phyloP scores from a whole-genome alignment of 139 green algal species.

The Tetraselmis striata region DNA sequence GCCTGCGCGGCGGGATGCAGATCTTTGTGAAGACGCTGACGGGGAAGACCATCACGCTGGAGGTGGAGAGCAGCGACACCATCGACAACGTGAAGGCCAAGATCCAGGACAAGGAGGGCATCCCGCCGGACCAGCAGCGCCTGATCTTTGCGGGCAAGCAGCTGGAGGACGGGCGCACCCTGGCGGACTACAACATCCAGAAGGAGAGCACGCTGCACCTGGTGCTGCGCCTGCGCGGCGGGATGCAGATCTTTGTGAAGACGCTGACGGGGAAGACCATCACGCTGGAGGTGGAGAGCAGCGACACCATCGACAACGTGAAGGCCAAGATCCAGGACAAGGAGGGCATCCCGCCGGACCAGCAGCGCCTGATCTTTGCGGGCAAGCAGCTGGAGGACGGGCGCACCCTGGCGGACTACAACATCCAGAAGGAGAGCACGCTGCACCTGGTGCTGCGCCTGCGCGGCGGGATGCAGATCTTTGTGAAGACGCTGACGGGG shows the following conservation, averaged over 20 bases:
- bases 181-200: slow-evolving; percentile 98
- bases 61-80: slow-evolving; percentile 53
- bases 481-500: slow-evolving; percentile 86
- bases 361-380: slow-evolving; percentile 92
- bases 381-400: slow-evolving; percentile 95
- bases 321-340: slow-evolving; percentile 56
- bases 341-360: slow-evolving; percentile 78
- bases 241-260: slow-evolving; percentile 86
- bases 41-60: slow-evolving; percentile 91
- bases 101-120: slow-evolving; percentile 63
- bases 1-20: slow-evolving; percentile 71
- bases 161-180: slow-evolving; percentile 91
- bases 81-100: slow-evolving; percentile 50
- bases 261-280: slow-evolving; percentile 94
- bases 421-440: slow-evolving; percentile 87
- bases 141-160: slow-evolving; percentile 98
- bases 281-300: slow-evolving; percentile 70
- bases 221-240: slow-evolving; percentile 42
- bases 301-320: slow-evolving; percentile 31
- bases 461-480: slow-evolving; percentile 79
- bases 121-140: slow-evolving; percentile 93
- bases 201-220: slow-evolving; percentile 78
- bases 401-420: slow-evolving; percentile 89
- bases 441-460: slow-evolving; percentile 79
- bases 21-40: slow-evolving; percentile 88